Percentiles rank a stretch among this genome's conserved stretches.
These are phyloP conservation scores for Debaryomyces subglobosus DNA, from an alignment of 1,139 yeast genomes.

Conservation along the genomic window DNA sequence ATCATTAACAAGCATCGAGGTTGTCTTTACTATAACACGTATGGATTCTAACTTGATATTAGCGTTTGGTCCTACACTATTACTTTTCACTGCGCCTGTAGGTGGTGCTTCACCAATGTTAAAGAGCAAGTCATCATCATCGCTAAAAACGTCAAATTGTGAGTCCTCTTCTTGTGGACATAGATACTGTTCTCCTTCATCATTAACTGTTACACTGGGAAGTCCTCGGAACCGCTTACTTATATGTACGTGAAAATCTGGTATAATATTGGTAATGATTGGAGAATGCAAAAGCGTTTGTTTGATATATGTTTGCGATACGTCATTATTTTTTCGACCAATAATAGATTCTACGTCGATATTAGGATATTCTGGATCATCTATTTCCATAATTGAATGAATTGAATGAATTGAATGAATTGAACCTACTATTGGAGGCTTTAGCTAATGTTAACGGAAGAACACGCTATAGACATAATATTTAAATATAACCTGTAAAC, in stretches of 20 bases:
- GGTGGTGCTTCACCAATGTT: conserved; percentile 11
- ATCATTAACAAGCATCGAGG: conserved; percentile 40
- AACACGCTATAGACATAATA: neutral
- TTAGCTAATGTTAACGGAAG: neutral
- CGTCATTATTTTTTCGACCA: conserved; percentile 3
- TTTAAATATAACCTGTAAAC: conserved; percentile 1
- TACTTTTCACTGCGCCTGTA: neutral
- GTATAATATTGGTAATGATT: conserved; percentile 33
- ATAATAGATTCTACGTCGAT: conserved; percentile 13
- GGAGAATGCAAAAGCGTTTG: conserved; percentile 45
- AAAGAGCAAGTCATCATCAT: conserved; percentile 28
- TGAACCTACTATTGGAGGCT: neutral
- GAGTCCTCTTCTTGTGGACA: conserved; percentile 44
- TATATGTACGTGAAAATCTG: conserved; percentile 34
- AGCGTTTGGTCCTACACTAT: conserved; percentile 7
- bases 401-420: neutral
- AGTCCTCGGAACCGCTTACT: conserved; percentile 40
- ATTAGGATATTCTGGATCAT: conserved; percentile 14
- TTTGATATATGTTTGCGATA: conserved; percentile 24
- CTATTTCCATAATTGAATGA: conserved; percentile 11
- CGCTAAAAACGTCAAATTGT: conserved; percentile 41
- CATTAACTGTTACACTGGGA: conserved; percentile 37
- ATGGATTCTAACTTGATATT: conserved; percentile 14
- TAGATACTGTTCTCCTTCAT: conserved; percentile 41
- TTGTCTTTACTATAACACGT: conserved; percentile 35